Conservation (phyloP, 257 asterid genomes). For the Solanum chilense region DNA sequence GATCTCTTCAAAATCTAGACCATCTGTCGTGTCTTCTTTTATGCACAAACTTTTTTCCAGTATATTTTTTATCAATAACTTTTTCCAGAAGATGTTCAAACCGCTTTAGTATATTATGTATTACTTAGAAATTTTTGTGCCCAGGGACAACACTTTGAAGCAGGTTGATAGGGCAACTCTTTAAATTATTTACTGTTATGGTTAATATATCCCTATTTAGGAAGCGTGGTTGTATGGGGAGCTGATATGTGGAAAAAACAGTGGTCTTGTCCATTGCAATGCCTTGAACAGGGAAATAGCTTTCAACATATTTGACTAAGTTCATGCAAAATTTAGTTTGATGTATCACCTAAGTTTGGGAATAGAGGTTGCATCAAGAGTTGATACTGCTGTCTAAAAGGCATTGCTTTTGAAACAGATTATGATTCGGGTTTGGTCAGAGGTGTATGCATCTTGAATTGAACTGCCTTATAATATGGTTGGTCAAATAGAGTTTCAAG, state of each 20-base stretch:
- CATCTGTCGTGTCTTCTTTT: background rate
- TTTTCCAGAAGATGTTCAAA: background rate
- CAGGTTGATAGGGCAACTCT: background rate
- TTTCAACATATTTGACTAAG: background rate
- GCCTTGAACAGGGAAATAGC: background rate
- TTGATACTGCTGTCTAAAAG: background rate
- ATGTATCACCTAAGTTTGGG: background rate
- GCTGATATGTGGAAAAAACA: background rate
- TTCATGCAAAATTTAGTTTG: background rate
- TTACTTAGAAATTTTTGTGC: background rate
- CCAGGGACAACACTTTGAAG: background rate
- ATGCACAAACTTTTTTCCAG: background rate
- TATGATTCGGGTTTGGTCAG: background rate
- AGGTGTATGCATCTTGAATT: background rate
- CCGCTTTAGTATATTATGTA: background rate
- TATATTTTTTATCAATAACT: background rate
- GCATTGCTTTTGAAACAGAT: background rate
- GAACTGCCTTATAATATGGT: background rate
- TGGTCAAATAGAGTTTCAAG: background rate
- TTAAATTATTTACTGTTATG: background rate
- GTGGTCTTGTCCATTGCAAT: background rate
- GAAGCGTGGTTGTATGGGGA: background rate
- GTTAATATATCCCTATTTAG: background rate
- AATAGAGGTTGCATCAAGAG: background rate
- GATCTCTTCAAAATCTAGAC: background rate